These are phyloP conservation scores for Quambalaria eucalypti DNA, from an alignment of 1,284 basidiomycete genomes.

Conservation along the genomic window DNA sequence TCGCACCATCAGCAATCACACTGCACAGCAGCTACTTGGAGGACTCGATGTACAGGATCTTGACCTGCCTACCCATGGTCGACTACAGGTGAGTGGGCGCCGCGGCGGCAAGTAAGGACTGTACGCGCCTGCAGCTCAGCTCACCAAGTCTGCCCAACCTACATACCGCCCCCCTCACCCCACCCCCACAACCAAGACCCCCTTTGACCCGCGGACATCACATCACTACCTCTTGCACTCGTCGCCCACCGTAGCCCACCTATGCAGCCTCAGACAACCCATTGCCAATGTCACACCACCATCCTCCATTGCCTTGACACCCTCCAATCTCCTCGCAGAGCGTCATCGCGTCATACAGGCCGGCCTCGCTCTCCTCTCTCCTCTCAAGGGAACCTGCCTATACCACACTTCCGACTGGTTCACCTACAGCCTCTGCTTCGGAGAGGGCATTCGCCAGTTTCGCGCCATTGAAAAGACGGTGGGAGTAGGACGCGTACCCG, in stretches of 20 bases:
- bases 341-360: neutral
- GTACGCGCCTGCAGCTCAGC: no score
- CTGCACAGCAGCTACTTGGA: neutral
- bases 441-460: constrained; percentile 29
- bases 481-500: neutral
- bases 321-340: neutral
- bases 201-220: no score
- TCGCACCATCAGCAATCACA: neutral
- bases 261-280: neutral
- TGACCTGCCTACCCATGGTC: no score
- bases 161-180: no score
- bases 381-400: constrained; percentile 27
- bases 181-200: no score
- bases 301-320: neutral
- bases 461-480: constrained; percentile 10
- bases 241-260: neutral
- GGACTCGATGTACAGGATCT: no score
- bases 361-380: constrained; percentile 17
- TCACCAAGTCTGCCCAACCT: no score
- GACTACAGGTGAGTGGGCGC: no score
- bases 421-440: constrained; percentile 39
- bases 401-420: constrained; percentile 39
- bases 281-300: neutral
- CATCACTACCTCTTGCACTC: neutral
- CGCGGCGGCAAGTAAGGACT: no score